phyloP scores from a whole-genome alignment of 2,329 filamentous ascomycete species.

The Ascosphaera apis region DNA sequence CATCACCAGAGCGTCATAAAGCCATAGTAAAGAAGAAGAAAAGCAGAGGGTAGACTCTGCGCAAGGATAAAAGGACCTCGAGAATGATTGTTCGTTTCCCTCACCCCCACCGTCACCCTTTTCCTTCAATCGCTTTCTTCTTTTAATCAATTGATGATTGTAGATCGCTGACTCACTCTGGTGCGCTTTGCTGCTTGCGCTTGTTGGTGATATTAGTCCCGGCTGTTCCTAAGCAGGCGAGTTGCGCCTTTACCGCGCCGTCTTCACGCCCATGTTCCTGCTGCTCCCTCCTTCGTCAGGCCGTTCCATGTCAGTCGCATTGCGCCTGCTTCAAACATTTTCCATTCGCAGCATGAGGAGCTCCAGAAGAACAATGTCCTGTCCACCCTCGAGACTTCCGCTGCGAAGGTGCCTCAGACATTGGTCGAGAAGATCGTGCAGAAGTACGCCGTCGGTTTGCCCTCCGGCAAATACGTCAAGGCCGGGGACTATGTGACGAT shows the following conservation, averaged over 20 bases:
- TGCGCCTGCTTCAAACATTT: constrained; percentile 3
- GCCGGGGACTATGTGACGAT: constrained; percentile 69
- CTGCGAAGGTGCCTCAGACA: constrained; percentile 38
- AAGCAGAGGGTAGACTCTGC: too few relatives aligned
- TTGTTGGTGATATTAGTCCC: too few relatives aligned
- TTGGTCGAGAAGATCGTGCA: constrained; percentile 88
- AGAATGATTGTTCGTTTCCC: too few relatives aligned
- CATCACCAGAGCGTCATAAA: too few relatives aligned
- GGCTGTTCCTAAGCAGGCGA: not conserved
- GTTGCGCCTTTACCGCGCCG: not conserved
- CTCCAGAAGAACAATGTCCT: constrained; percentile 5
- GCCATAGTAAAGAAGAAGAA: too few relatives aligned
- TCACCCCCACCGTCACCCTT: too few relatives aligned
- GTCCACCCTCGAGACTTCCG: constrained; percentile 5
- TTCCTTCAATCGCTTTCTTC: too few relatives aligned
- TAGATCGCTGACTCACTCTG: too few relatives aligned
- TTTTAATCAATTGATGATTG: too few relatives aligned
- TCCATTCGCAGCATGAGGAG: constrained; percentile 6
- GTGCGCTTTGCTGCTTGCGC: too few relatives aligned
- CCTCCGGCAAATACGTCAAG: constrained; percentile 50
- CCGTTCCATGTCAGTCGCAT: not conserved
- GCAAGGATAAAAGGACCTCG: too few relatives aligned
- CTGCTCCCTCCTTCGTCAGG: not conserved
- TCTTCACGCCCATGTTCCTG: not conserved
- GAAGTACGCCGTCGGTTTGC: constrained; percentile 50